Conservation (phyloP, 2,329 filamentous ascomycete genomes). For the Fusarium poae region DNA sequence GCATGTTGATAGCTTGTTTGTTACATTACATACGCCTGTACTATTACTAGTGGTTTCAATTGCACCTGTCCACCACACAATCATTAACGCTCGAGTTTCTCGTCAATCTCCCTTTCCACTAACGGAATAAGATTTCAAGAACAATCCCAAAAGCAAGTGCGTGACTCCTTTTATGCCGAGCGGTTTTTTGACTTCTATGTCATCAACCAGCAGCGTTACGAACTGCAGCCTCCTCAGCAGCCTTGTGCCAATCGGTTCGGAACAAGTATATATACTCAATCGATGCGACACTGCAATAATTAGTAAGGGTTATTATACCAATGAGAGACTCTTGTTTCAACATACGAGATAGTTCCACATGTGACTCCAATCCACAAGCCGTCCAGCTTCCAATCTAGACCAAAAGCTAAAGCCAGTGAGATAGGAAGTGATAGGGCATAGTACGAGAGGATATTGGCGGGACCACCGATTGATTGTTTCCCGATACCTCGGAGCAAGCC, state of each 20-base stretch:
- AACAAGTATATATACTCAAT: conserved; percentile 68
- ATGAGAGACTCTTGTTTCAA: conserved; percentile 20
- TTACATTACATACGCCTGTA: neutral
- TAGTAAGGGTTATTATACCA: conserved; percentile 2
- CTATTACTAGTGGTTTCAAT: neutral
- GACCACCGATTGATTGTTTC: conserved; percentile 89
- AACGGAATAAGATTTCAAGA: neutral
- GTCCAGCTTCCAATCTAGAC: conserved; percentile 78
- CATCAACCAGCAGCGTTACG: conserved; percentile 62
- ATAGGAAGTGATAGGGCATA: conserved; percentile 89
- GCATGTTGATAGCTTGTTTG: neutral
- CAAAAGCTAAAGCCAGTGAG: conserved; percentile 82
- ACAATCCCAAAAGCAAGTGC: neutral
- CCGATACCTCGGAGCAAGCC: conserved; percentile 89
- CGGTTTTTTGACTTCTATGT: no score
- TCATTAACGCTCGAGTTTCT: neutral
- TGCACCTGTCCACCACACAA: neutral
- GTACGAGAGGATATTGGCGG: conserved; percentile 87
- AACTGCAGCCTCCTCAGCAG: conserved; percentile 65
- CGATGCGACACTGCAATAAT: conserved; percentile 59
- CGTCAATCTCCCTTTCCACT: neutral
- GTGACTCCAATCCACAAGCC: conserved; percentile 87
- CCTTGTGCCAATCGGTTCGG: conserved; percentile 66
- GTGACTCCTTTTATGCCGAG: neutral
- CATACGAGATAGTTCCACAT: conserved; percentile 75